These are phyloP conservation scores for Flagelloscypha sp. DNA, from an alignment of 768 basidiomycete genomes.

Conservation along the genomic window DNA sequence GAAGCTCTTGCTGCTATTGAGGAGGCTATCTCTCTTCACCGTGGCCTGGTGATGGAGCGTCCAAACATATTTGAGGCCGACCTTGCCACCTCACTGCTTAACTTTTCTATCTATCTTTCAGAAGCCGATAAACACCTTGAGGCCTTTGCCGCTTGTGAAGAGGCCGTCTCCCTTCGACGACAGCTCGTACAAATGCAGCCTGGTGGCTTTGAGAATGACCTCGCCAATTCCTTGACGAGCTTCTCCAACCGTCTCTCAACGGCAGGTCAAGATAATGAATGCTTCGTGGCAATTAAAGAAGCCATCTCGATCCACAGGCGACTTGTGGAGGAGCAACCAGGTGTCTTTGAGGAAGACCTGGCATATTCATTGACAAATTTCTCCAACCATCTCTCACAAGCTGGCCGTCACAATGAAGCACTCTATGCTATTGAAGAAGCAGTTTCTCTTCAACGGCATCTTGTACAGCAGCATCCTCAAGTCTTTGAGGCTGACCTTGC, in stretches of 20 bases:
- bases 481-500: conserved; percentile 7
- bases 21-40: conserved; percentile 6
- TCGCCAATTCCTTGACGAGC: no score
- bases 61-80: conserved; percentile 5
- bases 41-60: conserved; percentile 1
- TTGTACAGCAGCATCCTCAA: conserved; percentile 2
- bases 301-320: no score
- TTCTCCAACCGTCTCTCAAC: no score
- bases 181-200: no score
- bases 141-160: conserved; percentile 3
- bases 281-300: no score
- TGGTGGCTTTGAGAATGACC: no score
- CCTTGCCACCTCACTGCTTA: conserved; percentile 5
- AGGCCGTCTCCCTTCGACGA: no score
- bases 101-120: conserved; percentile 5
- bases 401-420: conserved; percentile 4
- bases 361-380: conserved; percentile 8
- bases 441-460: conserved; percentile 2
- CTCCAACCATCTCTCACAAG: background rate
- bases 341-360: no score
- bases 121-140: conserved; percentile 4
- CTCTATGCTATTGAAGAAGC: conserved; percentile 6
- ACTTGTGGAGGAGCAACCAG: no score
- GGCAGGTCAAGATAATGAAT: no score
- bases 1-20: conserved; percentile 6